Conservation (phyloP, 441 rosid genomes). For the Adansonia madagascariensis region DNA sequence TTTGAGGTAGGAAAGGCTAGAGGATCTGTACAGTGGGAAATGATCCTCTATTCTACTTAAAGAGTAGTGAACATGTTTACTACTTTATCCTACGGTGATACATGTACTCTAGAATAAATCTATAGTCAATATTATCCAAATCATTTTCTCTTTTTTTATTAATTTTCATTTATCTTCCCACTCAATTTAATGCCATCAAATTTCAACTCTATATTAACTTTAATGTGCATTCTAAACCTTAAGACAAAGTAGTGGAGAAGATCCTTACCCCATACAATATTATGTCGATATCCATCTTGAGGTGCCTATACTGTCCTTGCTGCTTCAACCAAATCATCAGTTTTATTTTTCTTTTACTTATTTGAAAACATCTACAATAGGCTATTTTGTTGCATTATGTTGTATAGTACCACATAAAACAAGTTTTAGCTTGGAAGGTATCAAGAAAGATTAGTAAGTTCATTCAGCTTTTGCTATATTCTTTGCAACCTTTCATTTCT, state of each 20-base stretch:
- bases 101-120: background rate
- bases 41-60: background rate
- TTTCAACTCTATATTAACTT: background rate
- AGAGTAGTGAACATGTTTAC: background rate
- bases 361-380: background rate
- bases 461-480: constrained; percentile 5
- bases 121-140: constrained; percentile 5
- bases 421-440: constrained; percentile 2
- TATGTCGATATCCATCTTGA: background rate
- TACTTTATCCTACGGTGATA: background rate
- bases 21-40: constrained; percentile 1
- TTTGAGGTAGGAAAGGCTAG: constrained; percentile 11
- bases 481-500: constrained; percentile 8
- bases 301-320: background rate
- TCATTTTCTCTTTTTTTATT: background rate
- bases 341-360: background rate
- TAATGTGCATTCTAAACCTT: constrained; percentile 14
- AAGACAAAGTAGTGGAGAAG: background rate
- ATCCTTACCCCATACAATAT: background rate
- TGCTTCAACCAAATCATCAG: background rate
- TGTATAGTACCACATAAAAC: background rate
- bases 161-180: constrained; percentile 3
- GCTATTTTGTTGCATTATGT: constrained; percentile 11
- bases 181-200: background rate
- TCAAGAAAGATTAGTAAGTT: constrained; percentile 12